Evolutionary conservation across 2,329 filamentous ascomycete species (phyloP), one percentile per base, ranked within the genome.

Genomic region (Tolypocladium sp.): DNA sequence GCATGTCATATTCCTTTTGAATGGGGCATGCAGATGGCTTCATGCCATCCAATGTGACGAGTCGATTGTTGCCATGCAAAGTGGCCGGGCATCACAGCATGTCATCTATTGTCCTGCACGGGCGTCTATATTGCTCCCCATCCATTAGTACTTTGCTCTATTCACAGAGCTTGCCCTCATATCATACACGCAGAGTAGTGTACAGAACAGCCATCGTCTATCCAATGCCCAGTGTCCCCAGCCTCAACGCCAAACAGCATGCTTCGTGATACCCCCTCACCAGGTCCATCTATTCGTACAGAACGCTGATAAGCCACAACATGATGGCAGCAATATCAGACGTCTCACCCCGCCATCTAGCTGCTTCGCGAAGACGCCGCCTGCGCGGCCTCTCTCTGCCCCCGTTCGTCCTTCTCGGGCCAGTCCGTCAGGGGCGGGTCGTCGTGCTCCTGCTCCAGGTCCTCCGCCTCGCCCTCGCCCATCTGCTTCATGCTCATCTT

Each of bases 361-460:
- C 30, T 22, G 49, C 30, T 37, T 37, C 49, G 30, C 20, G 20
- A 20, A 35, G 49, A 4, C 17, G 49, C 49, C 49, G 27, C 49
- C 27, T 33, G 49, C 30, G 49, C 49, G 2, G 27, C 27, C 46
- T 53, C 46, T 22, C 27, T 46, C 58, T 17, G n/a, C 20, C 25
- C 44, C 25, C 30, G 37, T 27, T 17, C 51, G 30, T 20, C 30
- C 22, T 15, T 33, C 3, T 41, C 52, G 8, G 46, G 58, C 51
- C 57, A 58, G 38, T 63, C 59, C 6, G 61, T 60, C 25, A 66
- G 37, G 0, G 61, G 64, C 15, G 58, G 51, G 2, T 66, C 63
- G 27, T 66, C 62, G 5, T 59, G 58, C 54, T 66, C 66, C 1
- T 63, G 61, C 27, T 65, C 62, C 15, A 60, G 54, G 10, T 59